phyloP scores from a whole-genome alignment of 1,139 yeast genomes.

The Geotrichum citri-aurantii region DNA sequence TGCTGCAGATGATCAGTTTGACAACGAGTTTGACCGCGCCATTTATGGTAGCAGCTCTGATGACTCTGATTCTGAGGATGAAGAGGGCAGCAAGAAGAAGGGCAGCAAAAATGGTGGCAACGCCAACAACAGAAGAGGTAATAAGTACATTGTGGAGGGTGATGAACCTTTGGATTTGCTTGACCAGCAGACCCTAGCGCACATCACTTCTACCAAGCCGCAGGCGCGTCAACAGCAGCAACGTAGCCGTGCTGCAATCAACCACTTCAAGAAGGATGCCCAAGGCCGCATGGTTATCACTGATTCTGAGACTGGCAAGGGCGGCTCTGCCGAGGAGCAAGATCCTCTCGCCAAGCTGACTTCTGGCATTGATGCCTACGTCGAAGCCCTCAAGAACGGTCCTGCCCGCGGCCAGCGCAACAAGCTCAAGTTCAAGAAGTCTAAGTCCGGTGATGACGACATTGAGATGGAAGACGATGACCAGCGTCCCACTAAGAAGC shows the following conservation, averaged over 20 bases:
- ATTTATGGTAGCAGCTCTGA: slow-evolving; percentile 42
- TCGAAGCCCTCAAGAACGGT: slow-evolving; percentile 87
- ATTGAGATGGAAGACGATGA: slow-evolving; percentile 35
- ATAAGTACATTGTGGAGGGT: slow-evolving; percentile 65
- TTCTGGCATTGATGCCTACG: slow-evolving; percentile 80
- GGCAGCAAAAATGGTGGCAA: slow-evolving; percentile 25
- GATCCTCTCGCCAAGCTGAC: slow-evolving; percentile 50
- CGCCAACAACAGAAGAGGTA: slow-evolving; percentile 26
- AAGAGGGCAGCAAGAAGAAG: slow-evolving; percentile 35
- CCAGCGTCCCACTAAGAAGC: not conserved
- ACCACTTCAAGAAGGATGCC: slow-evolving; percentile 46
- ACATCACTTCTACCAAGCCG: slow-evolving; percentile 82
- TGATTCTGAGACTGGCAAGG: slow-evolving; percentile 28
- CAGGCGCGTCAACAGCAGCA: slow-evolving; percentile 34
- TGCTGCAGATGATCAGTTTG: slow-evolving; percentile 40
- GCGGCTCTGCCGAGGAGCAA: slow-evolving; percentile 31
- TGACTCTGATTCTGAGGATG: slow-evolving; percentile 38
- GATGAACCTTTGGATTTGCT: slow-evolving; percentile 86
- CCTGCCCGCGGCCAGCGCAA: slow-evolving; percentile 92
- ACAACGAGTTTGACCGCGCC: slow-evolving; percentile 85
- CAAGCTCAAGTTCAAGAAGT: slow-evolving; percentile 73
- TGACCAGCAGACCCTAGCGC: slow-evolving; percentile 78
- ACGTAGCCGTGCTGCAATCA: slow-evolving; percentile 41
- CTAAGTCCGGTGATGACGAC: slow-evolving; percentile 50
- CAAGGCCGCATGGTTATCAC: slow-evolving; percentile 36